Conservation (phyloP, 352 stramenopile genomes). For the Pythium scleroteichum region DNA sequence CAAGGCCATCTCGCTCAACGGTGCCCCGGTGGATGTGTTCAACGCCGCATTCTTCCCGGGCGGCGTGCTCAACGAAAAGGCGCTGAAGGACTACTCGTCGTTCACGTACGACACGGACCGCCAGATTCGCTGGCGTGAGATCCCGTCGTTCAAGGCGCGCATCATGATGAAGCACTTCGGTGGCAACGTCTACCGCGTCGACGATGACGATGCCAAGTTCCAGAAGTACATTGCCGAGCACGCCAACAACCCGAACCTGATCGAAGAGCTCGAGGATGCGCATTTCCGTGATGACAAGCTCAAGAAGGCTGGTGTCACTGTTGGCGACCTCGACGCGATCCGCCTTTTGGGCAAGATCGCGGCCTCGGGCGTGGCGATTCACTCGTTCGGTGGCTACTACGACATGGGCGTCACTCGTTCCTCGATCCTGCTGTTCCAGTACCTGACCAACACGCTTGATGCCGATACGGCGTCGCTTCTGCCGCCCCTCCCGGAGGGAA, state of each 20-base stretch:
- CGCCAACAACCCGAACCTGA: slow-evolving; percentile 57
- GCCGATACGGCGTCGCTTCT: slow-evolving; percentile 52
- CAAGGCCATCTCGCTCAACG: slow-evolving; percentile 74
- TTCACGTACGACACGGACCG: slow-evolving; percentile 79
- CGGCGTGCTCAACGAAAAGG: slow-evolving; percentile 75
- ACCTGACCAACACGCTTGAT: slow-evolving; percentile 79
- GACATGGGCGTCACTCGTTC: slow-evolving; percentile 74
- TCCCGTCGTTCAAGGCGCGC: slow-evolving; percentile 73
- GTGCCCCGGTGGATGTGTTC: slow-evolving; percentile 70
- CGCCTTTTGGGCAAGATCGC: slow-evolving; percentile 64
- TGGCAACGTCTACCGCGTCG: slow-evolving; percentile 79
- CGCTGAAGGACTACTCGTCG: slow-evolving; percentile 56
- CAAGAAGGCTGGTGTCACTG: slow-evolving; percentile 38
- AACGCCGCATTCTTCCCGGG: slow-evolving; percentile 72
- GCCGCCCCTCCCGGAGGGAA: slow-evolving; percentile 48
- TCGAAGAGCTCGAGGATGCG: slow-evolving; percentile 46
- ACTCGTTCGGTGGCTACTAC: slow-evolving; percentile 76
- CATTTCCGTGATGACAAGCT: slow-evolving; percentile 71
- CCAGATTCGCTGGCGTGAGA: slow-evolving; percentile 71
- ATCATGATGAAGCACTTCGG: slow-evolving; percentile 88
- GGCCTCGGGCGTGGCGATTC: slow-evolving; percentile 65
- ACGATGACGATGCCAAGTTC: slow-evolving; percentile 68
- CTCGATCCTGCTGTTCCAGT: slow-evolving; percentile 76
- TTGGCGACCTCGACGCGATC: slow-evolving; percentile 52
- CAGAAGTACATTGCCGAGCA: slow-evolving; percentile 67